Evolutionary conservation across 768 basidiomycete species (phyloP), one percentile per base, ranked within the genome.

Genomic region (Leccinellum albellum): DNA sequence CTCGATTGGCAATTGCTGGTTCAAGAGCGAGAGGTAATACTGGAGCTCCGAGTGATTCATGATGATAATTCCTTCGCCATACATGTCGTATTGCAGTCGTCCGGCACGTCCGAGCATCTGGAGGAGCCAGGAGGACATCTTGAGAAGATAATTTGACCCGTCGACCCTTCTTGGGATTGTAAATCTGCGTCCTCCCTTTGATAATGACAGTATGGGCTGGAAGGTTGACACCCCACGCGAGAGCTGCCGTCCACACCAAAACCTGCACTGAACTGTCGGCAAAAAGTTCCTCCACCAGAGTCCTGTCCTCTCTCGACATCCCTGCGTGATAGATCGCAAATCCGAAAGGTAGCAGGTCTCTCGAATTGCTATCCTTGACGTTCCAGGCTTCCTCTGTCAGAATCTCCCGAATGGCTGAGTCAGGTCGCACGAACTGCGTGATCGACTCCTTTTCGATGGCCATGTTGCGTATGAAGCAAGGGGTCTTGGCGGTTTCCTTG

Each of bases 121-220:
- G n/a, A n/a, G n/a, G n/a, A n/a, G n/a, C n/a, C n/a, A n/a, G 97
- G 5, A 99, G 77, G 1, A 98, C 94, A 68, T 98, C 97, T 72
- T 98, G 97, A 1, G 88, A 86, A 1, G 92, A 95, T 6, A 98
- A 75, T 70, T 98, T 96, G 5, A 91, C 89, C 97, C 97, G 98
- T 4, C 91, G 86, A 20, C 97, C 97, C 74, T 98, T 97, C 74
- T 97, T 94, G 0, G 97, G 97, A 72, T 97, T 98, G 75, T 98
- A 99, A 59, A 98, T 95, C 75, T 98, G 95, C 0, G 97, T n/a
- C n/a, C n/a, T 98, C n/a, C 97, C 97, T 71, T 98, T 99, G 80
- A 99, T 98, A 76, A 98, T 94, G 74, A 98, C 96, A 8, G 93
- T 89, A 62, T 98, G 97, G 1, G 95, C 96, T 3, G 97, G 97